Conservation (phyloP, 371 early-diverging fungal genomes). For the Conidiobolus incongruus region DNA sequence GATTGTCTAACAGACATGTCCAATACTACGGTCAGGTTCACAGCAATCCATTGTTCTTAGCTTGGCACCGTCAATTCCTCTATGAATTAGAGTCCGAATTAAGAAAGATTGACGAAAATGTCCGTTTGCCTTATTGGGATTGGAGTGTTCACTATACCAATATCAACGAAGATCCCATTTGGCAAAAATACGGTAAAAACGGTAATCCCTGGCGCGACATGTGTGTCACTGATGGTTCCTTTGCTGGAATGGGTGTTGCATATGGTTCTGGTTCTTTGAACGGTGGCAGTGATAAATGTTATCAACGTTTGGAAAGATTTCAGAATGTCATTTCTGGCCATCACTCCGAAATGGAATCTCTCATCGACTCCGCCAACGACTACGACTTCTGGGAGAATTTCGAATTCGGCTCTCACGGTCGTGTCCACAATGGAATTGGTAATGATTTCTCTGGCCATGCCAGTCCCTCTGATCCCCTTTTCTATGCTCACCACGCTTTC, state of each 20-base stretch:
- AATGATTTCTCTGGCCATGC: constrained; percentile 15
- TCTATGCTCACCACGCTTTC: constrained; percentile 6
- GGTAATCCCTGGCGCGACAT: not conserved
- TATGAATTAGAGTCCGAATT: constrained; percentile 11
- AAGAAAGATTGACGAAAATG: constrained; percentile 11
- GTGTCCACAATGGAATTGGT: constrained; percentile 19
- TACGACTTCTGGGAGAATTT: constrained; percentile 4
- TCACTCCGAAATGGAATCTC: too few species aligned
- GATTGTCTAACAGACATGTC: not conserved
- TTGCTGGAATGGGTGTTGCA: not conserved
- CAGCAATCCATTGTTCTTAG: constrained; percentile 9
- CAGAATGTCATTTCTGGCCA: not conserved
- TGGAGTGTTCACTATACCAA: constrained; percentile 10
- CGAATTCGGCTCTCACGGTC: constrained; percentile 20
- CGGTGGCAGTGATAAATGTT: not conserved
- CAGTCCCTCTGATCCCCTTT: constrained; percentile 7
- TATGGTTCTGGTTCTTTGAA: not conserved
- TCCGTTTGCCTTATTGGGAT: constrained; percentile 31
- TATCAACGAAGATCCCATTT: not conserved
- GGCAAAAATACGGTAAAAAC: not conserved
- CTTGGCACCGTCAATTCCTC: constrained; percentile 17
- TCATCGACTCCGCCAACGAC: too few species aligned
- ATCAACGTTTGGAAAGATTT: not conserved
- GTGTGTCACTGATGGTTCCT: not conserved
- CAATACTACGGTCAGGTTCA: constrained; percentile 1